Conservation (phyloP, 2,329 filamentous ascomycete species). For the Dactylonectria estremocensis region DNA sequence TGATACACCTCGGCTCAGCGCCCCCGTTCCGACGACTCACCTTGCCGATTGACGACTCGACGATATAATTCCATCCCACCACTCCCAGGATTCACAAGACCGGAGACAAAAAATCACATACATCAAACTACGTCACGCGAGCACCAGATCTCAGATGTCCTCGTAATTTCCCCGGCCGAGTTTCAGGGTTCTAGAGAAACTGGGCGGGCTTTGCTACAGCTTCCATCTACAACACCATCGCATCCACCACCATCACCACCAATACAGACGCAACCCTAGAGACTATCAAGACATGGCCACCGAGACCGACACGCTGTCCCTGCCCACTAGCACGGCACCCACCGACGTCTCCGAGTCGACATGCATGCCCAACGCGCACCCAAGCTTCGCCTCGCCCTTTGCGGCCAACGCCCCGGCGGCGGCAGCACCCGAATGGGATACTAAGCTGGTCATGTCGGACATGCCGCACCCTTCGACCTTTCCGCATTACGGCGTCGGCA, state of each 20-base stretch:
- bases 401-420: conserved; percentile 34
- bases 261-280: too few relatives aligned
- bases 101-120: neutral
- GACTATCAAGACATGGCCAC: conserved; percentile 46
- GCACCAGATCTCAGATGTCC: conserved; percentile 4
- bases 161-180: conserved; percentile 8
- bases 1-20: neutral
- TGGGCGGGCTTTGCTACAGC: conserved; percentile 5
- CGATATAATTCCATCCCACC: neutral
- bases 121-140: neutral
- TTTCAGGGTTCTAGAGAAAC: conserved; percentile 3
- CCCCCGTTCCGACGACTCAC: neutral
- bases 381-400: conserved; percentile 34
- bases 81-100: neutral
- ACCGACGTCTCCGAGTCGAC: conserved; percentile 50
- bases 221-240: neutral
- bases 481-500: conserved; percentile 28
- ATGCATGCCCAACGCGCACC: conserved; percentile 43
- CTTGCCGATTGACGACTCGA: neutral
- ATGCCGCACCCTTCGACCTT: conserved; percentile 22
- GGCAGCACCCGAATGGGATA: conserved; percentile 50
- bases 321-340: conserved; percentile 52
- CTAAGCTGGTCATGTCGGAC: conserved; percentile 45
- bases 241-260: neutral
- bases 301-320: conserved; percentile 52